Evolutionary conservation across 805 yeast genomes (phyloP).

Genomic region (Wickerhamomyces mucosus): DNA sequence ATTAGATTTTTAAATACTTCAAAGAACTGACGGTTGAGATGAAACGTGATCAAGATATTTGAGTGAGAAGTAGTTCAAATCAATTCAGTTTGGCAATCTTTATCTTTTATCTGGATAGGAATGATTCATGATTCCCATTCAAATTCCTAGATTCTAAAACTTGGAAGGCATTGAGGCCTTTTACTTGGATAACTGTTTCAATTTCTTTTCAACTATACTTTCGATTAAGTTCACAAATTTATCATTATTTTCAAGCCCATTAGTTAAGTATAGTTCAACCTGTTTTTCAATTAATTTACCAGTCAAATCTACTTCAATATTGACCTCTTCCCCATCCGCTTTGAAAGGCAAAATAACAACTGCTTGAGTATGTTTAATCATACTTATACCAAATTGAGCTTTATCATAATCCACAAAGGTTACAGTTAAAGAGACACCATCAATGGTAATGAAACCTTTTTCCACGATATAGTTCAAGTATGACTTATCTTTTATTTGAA

Average conservation of each 20-base stretch:
- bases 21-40: too few species aligned
- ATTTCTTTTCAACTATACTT: constrained; percentile 35
- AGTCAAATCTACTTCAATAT: constrained; percentile 89
- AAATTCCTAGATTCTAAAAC: too few species aligned
- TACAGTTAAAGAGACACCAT: constrained; percentile 89
- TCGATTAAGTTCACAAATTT: constrained; percentile 41
- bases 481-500: constrained; percentile 54
- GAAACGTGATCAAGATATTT: too few species aligned
- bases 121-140: too few species aligned
- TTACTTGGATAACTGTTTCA: too few species aligned
- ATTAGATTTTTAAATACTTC: too few species aligned
- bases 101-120: too few species aligned
- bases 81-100: too few species aligned
- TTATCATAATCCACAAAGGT: constrained; percentile 58
- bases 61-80: too few species aligned
- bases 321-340: constrained; percentile 53
- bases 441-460: constrained; percentile 88
- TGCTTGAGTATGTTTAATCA: constrained; percentile 84
- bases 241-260: constrained; percentile 39
- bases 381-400: constrained; percentile 68
- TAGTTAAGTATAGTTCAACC: constrained; percentile 48
- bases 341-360: constrained; percentile 69
- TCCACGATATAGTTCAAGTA: constrained; percentile 72
- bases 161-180: too few species aligned
- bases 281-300: constrained; percentile 91